A percentile compares a stretch with the other conserved stretches of the same genome.
Evolutionary conservation across 768 basidiomycete species (phyloP).

Genomic region (Boletus bicolor): DNA sequence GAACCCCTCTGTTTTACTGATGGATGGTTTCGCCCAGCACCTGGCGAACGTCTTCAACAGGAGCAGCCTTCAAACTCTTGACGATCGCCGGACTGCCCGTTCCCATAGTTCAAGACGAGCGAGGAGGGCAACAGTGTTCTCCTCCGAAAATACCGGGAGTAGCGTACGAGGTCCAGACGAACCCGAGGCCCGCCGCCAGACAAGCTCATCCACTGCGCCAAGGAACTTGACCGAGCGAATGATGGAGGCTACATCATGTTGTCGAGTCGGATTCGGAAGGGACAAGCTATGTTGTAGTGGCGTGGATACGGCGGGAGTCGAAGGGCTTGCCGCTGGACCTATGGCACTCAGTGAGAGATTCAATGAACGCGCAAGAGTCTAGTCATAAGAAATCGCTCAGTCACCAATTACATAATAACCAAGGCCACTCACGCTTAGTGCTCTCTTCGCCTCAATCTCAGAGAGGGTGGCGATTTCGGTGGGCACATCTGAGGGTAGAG

Average conservation of each 20-base stretch:
- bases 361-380: constrained; percentile 14
- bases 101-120: constrained; percentile 31
- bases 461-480: constrained; percentile 20
- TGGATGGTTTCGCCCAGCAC: too few species aligned
- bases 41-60: background rate
- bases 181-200: constrained; percentile 24
- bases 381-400: background rate
- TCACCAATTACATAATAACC: background rate
- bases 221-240: constrained; percentile 25
- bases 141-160: constrained; percentile 23
- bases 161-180: constrained; percentile 9
- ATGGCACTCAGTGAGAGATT: constrained; percentile 10
- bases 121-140: constrained; percentile 21
- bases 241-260: constrained; percentile 22
- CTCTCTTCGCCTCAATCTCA: constrained; percentile 22
- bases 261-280: background rate
- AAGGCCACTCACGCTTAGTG: constrained; percentile 19
- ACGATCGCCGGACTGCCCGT: constrained; percentile 19
- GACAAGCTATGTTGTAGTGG: background rate
- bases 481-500: constrained; percentile 1
- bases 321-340: background rate
- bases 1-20: background rate
- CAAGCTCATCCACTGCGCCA: constrained; percentile 24
- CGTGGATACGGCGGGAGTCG: background rate
- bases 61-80: constrained; percentile 12